Conservation (phyloP, 192 early-diverging fungal genomes). For the Coemansia umbellata region DNA sequence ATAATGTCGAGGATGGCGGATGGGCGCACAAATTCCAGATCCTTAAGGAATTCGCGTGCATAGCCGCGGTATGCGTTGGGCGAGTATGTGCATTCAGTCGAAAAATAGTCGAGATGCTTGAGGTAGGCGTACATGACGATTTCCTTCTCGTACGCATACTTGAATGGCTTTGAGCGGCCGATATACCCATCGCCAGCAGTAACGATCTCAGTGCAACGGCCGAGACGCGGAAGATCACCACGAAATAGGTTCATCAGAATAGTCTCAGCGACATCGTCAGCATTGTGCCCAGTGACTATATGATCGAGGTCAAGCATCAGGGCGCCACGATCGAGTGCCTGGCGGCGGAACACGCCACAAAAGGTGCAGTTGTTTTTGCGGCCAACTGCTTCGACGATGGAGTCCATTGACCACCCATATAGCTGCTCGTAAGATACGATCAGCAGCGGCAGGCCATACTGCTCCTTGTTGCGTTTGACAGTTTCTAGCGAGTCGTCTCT, state of each 20-base stretch:
- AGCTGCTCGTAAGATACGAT: constrained; percentile 94
- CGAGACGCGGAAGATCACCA: constrained; percentile 87
- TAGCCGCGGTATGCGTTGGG: constrained; percentile 96
- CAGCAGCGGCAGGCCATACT: constrained; percentile 89
- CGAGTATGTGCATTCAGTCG: constrained; percentile 97
- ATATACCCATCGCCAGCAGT: constrained; percentile 71
- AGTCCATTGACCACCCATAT: constrained; percentile 99
- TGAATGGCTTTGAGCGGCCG: constrained; percentile 95
- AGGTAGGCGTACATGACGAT: constrained; percentile 99
- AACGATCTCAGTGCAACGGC: constrained; percentile 87
- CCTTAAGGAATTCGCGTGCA: constrained; percentile 92
- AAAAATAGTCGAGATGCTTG: constrained; percentile 95
- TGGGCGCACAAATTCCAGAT: constrained; percentile 86
- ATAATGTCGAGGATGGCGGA: constrained; percentile 94
- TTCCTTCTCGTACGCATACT: constrained; percentile 99
- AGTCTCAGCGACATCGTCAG: constrained; percentile 98
- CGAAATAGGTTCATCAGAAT: constrained; percentile 98
- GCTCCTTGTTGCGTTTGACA: constrained; percentile 90
- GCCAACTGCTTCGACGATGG: constrained; percentile 91
- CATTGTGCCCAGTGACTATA: constrained; percentile 98
- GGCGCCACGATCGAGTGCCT: constrained; percentile 94
- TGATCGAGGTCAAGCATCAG: constrained; percentile 87
- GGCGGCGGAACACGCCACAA: constrained; percentile 96
- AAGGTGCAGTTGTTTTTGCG: constrained; percentile 99
- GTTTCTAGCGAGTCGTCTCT: constrained; percentile 98